Evolutionary conservation across 768 basidiomycete genomes (phyloP), one percentile per base, ranked within the genome.

Genomic region (Gelatoporia subvermispora): DNA sequence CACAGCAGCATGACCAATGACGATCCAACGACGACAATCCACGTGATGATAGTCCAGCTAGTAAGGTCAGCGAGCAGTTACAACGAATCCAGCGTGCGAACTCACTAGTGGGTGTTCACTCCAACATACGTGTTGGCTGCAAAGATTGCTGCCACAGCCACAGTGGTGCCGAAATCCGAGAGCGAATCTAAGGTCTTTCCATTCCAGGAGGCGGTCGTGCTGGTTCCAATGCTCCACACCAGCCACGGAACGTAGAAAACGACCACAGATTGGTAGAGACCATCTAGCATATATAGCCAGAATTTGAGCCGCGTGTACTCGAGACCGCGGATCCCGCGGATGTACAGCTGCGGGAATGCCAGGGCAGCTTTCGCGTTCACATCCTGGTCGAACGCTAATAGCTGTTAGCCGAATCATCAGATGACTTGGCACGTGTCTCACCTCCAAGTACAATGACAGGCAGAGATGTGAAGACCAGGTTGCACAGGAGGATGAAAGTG

Each of bases 211-310:
- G 76, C 66, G 3, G 82, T 72, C 13, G 28, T 31, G 28, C 28
- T 31, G 15, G 75, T 65, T 4, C 84, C 85, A 15, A 84, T 62
- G 1, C 76, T 77, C 83, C 88, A 88, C 18, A 76, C 78, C 39
- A 82, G 63, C 63, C 80, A 96, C 0, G 94, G 91, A 58, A 97
- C 74, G 71, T 87, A 94, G 70, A 85, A 93, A 25, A 93, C 79
- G 49, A 91, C 79, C 0, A 72, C 81, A 0, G 93, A 95, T 61
- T 98, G 95, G 67, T 96, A 97, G 28, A 97, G 68, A 22, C 94
- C 94, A 63, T 98, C 95, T 7, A 80, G 64, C 89, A 97, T 96
- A 68, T 93, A 96, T 47, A 85, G 62, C 92, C 93, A 97, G 70
- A 98, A 98, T 69, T 89, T 93, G 44, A 71, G 53, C 9, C 91